These are phyloP conservation scores for Ophiosphaerella korrae DNA, from an alignment of 2,329 filamentous ascomycete genomes.

Conservation along the genomic window DNA sequence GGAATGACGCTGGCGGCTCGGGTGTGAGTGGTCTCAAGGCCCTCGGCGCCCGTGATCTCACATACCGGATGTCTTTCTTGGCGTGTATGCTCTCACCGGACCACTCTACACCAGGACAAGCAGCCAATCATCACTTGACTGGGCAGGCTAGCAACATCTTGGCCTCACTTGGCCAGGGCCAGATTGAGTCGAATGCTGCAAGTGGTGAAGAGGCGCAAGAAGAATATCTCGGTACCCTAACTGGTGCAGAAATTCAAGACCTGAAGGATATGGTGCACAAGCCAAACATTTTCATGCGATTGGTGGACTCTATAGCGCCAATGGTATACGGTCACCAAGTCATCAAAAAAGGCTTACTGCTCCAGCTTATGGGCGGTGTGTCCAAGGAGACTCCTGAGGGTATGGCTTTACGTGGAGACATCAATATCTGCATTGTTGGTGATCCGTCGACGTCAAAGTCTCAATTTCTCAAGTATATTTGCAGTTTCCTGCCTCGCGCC, in stretches of 20 bases:
- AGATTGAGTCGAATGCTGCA: slow-evolving; percentile 64
- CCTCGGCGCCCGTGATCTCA: slow-evolving; percentile 91
- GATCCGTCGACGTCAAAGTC: slow-evolving; percentile 97
- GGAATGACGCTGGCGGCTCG: slow-evolving; percentile 78
- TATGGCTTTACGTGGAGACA: slow-evolving; percentile 93
- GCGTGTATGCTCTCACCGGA: slow-evolving; percentile 96
- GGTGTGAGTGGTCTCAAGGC: slow-evolving; percentile 89
- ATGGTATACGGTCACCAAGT: slow-evolving; percentile 98
- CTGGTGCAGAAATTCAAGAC: slow-evolving; percentile 85
- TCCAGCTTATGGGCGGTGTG: slow-evolving; percentile 96
- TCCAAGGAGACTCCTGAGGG: slow-evolving; percentile 90
- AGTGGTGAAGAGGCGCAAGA: slow-evolving; percentile 86
- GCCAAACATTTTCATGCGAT: slow-evolving; percentile 89
- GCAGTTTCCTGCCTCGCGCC: slow-evolving; percentile 92
- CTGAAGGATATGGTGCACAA: slow-evolving; percentile 91
- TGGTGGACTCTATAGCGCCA: slow-evolving; percentile 92
- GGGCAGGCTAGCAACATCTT: slow-evolving; percentile 84
- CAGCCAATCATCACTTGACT: slow-evolving; percentile 68
- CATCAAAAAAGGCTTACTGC: slow-evolving; percentile 93
- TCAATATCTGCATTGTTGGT: slow-evolving; percentile 98
- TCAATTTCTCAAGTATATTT: slow-evolving; percentile 97
- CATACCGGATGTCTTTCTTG: slow-evolving; percentile 94
- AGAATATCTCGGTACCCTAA: slow-evolving; percentile 84
- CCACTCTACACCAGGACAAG: slow-evolving; percentile 76
- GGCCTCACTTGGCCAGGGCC: slow-evolving; percentile 77